phyloP scores from a whole-genome alignment of 1,139 yeast species.

The Ashbya aceris region DNA sequence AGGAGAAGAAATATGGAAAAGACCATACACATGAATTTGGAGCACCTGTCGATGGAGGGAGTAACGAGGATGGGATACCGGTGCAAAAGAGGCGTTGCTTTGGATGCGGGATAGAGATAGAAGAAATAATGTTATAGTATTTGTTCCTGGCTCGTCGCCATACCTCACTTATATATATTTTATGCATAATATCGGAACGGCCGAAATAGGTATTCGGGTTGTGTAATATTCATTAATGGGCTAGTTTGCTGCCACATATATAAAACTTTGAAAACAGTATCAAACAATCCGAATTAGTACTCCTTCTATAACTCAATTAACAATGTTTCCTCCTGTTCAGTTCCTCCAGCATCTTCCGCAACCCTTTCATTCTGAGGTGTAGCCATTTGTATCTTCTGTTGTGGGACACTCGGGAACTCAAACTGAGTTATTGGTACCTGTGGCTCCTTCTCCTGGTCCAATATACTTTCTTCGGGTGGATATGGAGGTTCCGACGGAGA shows the following conservation, averaged over 20 bases:
- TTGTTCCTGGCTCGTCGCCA: background rate
- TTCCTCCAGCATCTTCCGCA: slow-evolving; percentile 9
- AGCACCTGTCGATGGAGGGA: slow-evolving; percentile 38
- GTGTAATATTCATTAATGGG: too few species aligned
- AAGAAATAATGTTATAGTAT: slow-evolving; percentile 40
- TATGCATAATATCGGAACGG: background rate
- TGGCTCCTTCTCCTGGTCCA: slow-evolving; percentile 1
- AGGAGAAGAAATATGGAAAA: slow-evolving; percentile 43
- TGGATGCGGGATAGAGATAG: slow-evolving; percentile 79
- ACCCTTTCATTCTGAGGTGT: slow-evolving; percentile 11
- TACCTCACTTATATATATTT: too few species aligned
- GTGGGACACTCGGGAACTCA: slow-evolving; percentile 34
- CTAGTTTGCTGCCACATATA: too few species aligned
- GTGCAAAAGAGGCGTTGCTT: slow-evolving; percentile 55
- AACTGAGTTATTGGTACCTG: slow-evolving; percentile 27
- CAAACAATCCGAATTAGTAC: too few species aligned
- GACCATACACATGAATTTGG: slow-evolving; percentile 79
- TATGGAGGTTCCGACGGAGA: slow-evolving; percentile 19
- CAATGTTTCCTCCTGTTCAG: slow-evolving; percentile 24
- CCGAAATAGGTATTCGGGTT: background rate
- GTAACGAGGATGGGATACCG: slow-evolving; percentile 37
- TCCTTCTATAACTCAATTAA: slow-evolving; percentile 25
- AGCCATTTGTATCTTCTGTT: slow-evolving; percentile 20
- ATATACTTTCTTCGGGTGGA: slow-evolving; percentile 17
- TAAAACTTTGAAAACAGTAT: too few species aligned